Conservation (phyloP, 805 yeast genomes). For the Ogataea wickerhamii region DNA sequence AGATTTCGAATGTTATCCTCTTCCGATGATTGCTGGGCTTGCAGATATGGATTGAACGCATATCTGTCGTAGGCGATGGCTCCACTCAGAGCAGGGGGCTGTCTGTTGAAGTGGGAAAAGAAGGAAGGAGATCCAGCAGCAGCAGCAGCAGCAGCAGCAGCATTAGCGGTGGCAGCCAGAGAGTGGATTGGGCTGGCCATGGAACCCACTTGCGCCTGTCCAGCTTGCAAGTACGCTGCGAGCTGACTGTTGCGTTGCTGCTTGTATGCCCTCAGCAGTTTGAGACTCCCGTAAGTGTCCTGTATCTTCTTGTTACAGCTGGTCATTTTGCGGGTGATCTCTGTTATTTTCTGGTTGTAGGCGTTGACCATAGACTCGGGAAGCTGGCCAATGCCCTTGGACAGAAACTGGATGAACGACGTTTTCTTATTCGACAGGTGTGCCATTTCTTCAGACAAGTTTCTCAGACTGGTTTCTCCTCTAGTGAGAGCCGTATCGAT, state of each 20-base stretch:
- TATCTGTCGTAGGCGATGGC: constrained; percentile 2
- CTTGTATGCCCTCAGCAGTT: constrained; percentile 5
- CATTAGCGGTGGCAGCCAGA: background rate
- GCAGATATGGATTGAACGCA: constrained; percentile 15
- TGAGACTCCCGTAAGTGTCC: constrained; percentile 6
- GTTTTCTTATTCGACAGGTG: constrained; percentile 10
- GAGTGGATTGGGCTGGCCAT: background rate
- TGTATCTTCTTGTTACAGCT: constrained; percentile 6
- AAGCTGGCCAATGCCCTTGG: constrained; percentile 12
- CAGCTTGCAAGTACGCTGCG: background rate
- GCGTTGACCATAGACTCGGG: constrained; percentile 3
- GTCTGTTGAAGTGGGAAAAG: background rate
- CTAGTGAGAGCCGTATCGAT: constrained; percentile 5
- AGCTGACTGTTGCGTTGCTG: background rate
- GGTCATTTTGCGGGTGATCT: constrained; percentile 9
- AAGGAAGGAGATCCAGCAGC: background rate
- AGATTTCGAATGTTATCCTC: constrained; percentile 33
- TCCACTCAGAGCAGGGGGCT: background rate
- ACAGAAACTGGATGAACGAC: constrained; percentile 10
- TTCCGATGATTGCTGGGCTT: constrained; percentile 12
- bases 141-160: background rate
- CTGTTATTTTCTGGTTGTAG: constrained; percentile 8
- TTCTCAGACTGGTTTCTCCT: constrained; percentile 7
- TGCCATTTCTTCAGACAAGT: constrained; percentile 8
- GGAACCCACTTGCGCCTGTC: background rate